phyloP scores from a whole-genome alignment of 371 early-diverging fungal genomes.

The Umbelopsis sp. region DNA sequence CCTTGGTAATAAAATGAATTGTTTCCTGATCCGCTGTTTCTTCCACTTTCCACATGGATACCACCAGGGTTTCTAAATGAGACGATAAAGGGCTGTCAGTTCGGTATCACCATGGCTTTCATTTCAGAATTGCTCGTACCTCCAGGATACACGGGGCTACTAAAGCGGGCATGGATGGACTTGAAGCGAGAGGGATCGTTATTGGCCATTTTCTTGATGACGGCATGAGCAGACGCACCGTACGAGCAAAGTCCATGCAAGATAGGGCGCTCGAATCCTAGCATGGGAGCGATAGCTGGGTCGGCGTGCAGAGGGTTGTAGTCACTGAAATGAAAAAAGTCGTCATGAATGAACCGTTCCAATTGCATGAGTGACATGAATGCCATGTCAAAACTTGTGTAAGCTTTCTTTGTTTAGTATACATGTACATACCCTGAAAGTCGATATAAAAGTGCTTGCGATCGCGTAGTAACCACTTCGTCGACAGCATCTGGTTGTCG shows the following conservation, averaged over 20 bases:
- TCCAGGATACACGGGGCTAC: slow-evolving; percentile 73
- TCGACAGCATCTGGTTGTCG: slow-evolving; percentile 59
- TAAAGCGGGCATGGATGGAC: slow-evolving; percentile 66
- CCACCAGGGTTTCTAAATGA: slow-evolving; percentile 48
- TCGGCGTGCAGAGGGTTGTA: slow-evolving; percentile 75
- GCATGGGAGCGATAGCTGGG: slow-evolving; percentile 54
- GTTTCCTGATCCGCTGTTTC: slow-evolving; percentile 40
- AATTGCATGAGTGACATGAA: neutral
- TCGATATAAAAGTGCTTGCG: slow-evolving; percentile 70
- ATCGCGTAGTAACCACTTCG: slow-evolving; percentile 40
- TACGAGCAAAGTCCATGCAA: slow-evolving; percentile 73
- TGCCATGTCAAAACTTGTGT: too few species aligned
- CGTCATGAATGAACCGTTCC: too few species aligned
- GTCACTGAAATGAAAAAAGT: slow-evolving; percentile 39
- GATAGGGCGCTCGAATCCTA: slow-evolving; percentile 71
- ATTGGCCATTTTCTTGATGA: slow-evolving; percentile 55
- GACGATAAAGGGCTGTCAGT: neutral
- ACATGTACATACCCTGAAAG: slow-evolving; percentile 51
- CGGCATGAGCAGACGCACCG: slow-evolving; percentile 59
- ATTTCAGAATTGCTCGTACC: slow-evolving; percentile 15
- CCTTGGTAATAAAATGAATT: slow-evolving; percentile 55
- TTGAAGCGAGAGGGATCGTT: slow-evolving; percentile 59
- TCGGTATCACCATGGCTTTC: too few species aligned
- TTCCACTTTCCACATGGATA: slow-evolving; percentile 69
- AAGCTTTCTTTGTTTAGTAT: too few species aligned